Conservation (phyloP, 2,329 filamentous ascomycete genomes). For the Zelopaecilomyces penicillatus region DNA sequence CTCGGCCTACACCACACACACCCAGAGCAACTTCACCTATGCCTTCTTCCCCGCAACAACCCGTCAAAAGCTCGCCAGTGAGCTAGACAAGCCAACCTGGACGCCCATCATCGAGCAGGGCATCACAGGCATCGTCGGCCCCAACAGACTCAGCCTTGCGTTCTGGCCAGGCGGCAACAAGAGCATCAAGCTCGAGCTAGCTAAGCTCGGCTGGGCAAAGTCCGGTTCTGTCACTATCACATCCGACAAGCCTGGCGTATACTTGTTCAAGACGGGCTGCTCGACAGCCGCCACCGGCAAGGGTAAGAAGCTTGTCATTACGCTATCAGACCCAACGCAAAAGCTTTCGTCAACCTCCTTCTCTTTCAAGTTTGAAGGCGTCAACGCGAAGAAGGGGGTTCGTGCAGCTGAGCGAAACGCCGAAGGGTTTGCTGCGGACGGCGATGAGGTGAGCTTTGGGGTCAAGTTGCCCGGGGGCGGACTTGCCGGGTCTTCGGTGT, state of each 20-base stretch:
- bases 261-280: constrained; percentile 7
- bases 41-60: constrained; percentile 13
- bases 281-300: not conserved
- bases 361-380: constrained; percentile 4
- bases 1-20: constrained; percentile 13
- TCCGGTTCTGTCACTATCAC: constrained; percentile 10
- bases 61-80: constrained; percentile 5
- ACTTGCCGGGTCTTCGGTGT: constrained; percentile 13
- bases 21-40: constrained; percentile 7
- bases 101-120: constrained; percentile 9
- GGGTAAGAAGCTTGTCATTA: constrained; percentile 7
- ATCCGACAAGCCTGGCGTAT: constrained; percentile 11
- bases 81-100: constrained; percentile 8
- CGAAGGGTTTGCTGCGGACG: constrained; percentile 1
- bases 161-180: constrained; percentile 15
- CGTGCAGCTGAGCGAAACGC: not conserved
- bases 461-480: constrained; percentile 11
- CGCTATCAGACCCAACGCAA: constrained; percentile 15
- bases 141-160: constrained; percentile 11
- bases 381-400: not conserved
- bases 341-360: constrained; percentile 8
- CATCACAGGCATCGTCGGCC: constrained; percentile 12
- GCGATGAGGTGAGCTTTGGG: constrained; percentile 1
- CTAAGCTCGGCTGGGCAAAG: constrained; percentile 12
- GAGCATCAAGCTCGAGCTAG: constrained; percentile 10